Conservation (phyloP, 2,329 filamentous ascomycete species). For the Exophiala viscosa region DNA sequence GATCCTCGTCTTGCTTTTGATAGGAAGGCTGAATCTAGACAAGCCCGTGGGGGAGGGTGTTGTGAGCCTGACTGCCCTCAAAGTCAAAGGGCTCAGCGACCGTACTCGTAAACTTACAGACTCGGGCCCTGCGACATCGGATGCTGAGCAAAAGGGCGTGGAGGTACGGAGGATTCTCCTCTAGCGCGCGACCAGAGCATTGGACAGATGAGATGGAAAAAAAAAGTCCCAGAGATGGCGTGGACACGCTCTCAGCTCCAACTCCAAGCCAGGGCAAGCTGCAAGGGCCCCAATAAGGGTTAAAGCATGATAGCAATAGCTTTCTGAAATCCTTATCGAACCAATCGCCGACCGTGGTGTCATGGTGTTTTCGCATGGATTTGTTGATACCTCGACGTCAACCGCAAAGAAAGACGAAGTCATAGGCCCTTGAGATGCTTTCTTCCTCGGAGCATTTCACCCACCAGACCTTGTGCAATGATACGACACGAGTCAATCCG, state of each 20-base stretch:
- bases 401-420: background rate
- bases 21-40: background rate
- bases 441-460: background rate
- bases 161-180: background rate
- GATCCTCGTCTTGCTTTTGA: constrained; percentile 7
- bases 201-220: background rate
- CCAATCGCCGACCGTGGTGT: constrained; percentile 14
- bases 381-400: constrained; percentile 8
- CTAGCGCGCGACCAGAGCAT: background rate
- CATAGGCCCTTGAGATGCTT: background rate
- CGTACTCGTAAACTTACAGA: background rate
- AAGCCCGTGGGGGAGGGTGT: too few relatives aligned
- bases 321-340: constrained; percentile 17
- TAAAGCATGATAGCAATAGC: background rate
- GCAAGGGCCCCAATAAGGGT: background rate
- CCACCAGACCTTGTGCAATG: too few relatives aligned
- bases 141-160: background rate
- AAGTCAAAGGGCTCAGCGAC: background rate
- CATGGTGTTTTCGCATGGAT: constrained; percentile 5
- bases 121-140: constrained; percentile 20
- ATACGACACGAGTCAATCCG: background rate
- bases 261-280: too few relatives aligned
- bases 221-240: too few relatives aligned
- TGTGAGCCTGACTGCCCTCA: too few relatives aligned
- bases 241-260: too few relatives aligned